Conservation (phyloP, 2,329 filamentous ascomycete species). For the Aureobasidium sp. region DNA sequence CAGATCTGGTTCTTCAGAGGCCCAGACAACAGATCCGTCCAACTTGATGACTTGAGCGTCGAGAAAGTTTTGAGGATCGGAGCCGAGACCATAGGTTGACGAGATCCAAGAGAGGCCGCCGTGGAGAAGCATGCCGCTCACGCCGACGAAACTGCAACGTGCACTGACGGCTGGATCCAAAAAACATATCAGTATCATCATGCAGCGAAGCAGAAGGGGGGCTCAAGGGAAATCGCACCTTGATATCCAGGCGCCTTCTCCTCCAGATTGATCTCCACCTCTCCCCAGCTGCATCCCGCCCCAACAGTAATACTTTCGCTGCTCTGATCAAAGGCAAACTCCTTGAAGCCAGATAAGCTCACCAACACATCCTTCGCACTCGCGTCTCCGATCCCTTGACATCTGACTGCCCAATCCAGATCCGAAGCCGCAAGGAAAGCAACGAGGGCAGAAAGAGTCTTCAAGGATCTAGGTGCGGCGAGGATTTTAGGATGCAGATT, state of each 20-base stretch:
- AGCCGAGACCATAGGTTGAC: conserved; percentile 32
- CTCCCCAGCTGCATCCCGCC: conserved; percentile 33
- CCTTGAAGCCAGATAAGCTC: conserved; percentile 33
- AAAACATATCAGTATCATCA: neutral
- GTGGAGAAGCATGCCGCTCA: conserved; percentile 32
- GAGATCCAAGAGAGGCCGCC: conserved; percentile 37
- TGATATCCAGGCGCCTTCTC: conserved; percentile 30
- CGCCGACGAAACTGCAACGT: conserved; percentile 34
- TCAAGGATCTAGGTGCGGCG: neutral
- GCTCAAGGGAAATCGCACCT: conserved; percentile 17
- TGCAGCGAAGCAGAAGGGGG: neutral
- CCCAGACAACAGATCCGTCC: conserved; percentile 35
- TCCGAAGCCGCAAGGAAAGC: conserved; percentile 17
- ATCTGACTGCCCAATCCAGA: conserved; percentile 34
- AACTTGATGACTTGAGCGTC: conserved; percentile 34
- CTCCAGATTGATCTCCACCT: conserved; percentile 32
- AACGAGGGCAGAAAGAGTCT: neutral
- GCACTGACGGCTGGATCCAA: conserved; percentile 26
- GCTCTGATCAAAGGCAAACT: conserved; percentile 30
- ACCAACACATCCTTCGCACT: conserved; percentile 34
- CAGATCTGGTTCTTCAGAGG: conserved; percentile 33
- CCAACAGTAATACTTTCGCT: conserved; percentile 30
- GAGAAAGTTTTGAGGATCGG: conserved; percentile 36
- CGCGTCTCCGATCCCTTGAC: conserved; percentile 31
- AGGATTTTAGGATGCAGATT: conserved; percentile 7